phyloP scores from a whole-genome alignment of 176 grass and related monocot species.

The Typha latifolia region DNA sequence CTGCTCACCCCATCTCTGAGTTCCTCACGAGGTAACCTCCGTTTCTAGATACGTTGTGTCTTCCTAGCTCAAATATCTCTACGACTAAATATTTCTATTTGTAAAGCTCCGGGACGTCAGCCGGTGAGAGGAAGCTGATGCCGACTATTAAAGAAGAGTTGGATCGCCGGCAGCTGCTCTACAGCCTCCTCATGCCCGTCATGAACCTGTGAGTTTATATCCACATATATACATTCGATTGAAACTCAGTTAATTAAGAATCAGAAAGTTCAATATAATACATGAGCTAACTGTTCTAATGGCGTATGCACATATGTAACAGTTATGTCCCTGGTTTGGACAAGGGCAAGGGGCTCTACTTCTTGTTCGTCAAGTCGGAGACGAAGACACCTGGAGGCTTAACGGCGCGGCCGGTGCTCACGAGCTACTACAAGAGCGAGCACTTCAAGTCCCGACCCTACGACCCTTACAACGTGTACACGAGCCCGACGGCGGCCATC shows the following conservation, averaged over 20 bases:
- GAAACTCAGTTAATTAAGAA: not conserved
- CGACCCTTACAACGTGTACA: constrained; percentile 88
- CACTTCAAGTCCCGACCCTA: constrained; percentile 76
- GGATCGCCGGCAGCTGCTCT: constrained; percentile 77
- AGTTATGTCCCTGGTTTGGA: constrained; percentile 75
- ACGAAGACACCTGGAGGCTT: constrained; percentile 78
- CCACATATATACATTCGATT: not conserved
- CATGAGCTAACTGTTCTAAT: not conserved
- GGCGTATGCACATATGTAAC: constrained; percentile 13
- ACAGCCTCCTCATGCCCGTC: constrained; percentile 90
- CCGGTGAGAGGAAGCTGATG: constrained; percentile 92
- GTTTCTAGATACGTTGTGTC: not conserved
- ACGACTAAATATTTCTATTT: not conserved
- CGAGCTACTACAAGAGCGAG: constrained; percentile 97
- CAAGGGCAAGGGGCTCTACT: constrained; percentile 89
- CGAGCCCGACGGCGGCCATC: constrained; percentile 80
- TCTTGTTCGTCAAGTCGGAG: constrained; percentile 95
- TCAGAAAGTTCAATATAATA: not conserved
- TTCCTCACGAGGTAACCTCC: constrained; percentile 69
- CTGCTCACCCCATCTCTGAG: constrained; percentile 78
- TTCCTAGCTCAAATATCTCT: not conserved
- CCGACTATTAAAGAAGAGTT: constrained; percentile 89
- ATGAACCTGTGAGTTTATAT: constrained; percentile 69
- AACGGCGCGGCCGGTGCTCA: constrained; percentile 75
- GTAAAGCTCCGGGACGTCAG: constrained; percentile 84